These are phyloP conservation scores for Backusella parvicylindrica DNA, from an alignment of 192 early-diverging fungal species.

Conservation along the genomic window DNA sequence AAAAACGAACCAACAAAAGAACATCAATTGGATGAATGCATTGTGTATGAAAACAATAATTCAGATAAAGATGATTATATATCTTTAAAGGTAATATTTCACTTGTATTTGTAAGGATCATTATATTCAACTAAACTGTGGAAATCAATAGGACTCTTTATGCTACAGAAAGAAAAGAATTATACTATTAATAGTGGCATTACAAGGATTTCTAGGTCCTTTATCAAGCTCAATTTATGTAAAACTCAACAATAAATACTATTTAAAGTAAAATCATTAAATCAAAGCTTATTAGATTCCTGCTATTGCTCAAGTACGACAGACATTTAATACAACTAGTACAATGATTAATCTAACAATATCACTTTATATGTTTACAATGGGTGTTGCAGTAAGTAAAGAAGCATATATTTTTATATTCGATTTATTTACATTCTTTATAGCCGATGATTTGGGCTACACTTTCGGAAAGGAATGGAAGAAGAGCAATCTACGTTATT, in stretches of 20 bases:
- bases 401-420: not conserved
- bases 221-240: conserved; percentile 34
- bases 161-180: conserved; percentile 11
- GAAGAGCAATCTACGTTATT: conserved; percentile 25
- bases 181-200: conserved; percentile 26
- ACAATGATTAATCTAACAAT: conserved; percentile 31
- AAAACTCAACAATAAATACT: not conserved
- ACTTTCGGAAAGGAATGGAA: conserved; percentile 32
- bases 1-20: not conserved
- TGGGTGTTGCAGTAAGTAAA: conserved; percentile 26
- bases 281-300: conserved; percentile 15
- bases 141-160: not conserved
- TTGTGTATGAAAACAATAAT: not conserved
- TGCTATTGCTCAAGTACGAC: conserved; percentile 21
- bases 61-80: not conserved
- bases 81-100: not conserved
- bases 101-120: not conserved
- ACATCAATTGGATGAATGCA: not conserved
- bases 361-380: conserved; percentile 26
- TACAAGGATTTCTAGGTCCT: conserved; percentile 35
- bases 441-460: conserved; percentile 38
- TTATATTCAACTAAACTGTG: not conserved
- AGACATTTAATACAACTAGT: conserved; percentile 14
- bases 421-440: not conserved
- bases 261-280: not conserved